These are phyloP conservation scores for Aquilaria yunnanensis DNA, from an alignment of 345 rosid species.

Conservation along the genomic window DNA sequence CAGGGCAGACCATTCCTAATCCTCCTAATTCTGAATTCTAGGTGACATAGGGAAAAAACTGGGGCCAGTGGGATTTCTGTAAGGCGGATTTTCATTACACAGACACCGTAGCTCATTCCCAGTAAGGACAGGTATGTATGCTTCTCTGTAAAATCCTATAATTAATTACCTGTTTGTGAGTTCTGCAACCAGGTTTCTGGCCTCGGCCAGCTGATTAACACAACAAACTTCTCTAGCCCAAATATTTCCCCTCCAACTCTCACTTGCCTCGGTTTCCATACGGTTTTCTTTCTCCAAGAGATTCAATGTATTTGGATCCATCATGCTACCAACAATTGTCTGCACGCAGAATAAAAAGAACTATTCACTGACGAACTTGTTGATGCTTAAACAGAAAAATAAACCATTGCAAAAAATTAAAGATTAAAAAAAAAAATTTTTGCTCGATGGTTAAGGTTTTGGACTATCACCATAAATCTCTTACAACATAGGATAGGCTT, in stretches of 20 bases:
- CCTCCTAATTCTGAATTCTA: too few species aligned
- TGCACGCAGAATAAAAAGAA: slow-evolving; percentile 19
- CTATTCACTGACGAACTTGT: too few species aligned
- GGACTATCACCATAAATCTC: too few species aligned
- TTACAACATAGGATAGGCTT: too few species aligned
- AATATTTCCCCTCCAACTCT: slow-evolving; percentile 36
- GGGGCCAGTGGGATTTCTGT: too few species aligned
- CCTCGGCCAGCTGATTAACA: slow-evolving; percentile 42
- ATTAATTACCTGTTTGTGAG: slow-evolving; percentile 23
- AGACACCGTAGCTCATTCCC: too few species aligned
- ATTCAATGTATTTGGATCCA: slow-evolving; percentile 35
- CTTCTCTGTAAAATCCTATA: too few species aligned
- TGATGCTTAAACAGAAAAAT: slow-evolving; percentile 1
- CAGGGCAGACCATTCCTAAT: too few species aligned
- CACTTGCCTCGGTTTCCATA: slow-evolving; percentile 29
- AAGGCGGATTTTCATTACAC: too few species aligned
- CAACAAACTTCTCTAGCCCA: slow-evolving; percentile 56
- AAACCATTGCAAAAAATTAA: slow-evolving; percentile 1
- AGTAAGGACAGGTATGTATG: too few species aligned
- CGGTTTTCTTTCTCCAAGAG: slow-evolving; percentile 43
- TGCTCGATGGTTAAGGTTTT: background rate
- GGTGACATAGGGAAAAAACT: too few species aligned
- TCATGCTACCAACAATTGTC: slow-evolving; percentile 39
- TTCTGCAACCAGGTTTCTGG: slow-evolving; percentile 41
- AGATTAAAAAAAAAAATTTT: background rate